Evolutionary conservation across 2,329 filamentous ascomycete species (phyloP).

Genomic region (Teratosphaeria viscida): DNA sequence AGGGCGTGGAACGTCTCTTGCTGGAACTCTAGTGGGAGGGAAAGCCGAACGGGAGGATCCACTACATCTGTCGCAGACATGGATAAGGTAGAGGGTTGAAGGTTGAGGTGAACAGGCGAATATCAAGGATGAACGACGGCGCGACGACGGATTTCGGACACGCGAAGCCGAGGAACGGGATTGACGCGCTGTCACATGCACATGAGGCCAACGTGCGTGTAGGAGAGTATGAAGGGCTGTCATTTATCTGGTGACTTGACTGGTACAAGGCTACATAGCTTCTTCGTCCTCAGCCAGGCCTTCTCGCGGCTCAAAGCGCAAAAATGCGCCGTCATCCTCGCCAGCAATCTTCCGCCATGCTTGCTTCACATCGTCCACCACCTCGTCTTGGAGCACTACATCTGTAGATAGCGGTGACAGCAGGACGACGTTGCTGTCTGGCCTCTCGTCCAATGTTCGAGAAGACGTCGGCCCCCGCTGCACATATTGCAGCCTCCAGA

Average conservation of each 20-base stretch:
- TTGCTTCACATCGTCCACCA: constrained; percentile 55
- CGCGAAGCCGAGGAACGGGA: background rate
- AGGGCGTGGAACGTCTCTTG: constrained; percentile 90
- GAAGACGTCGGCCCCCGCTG: constrained; percentile 24
- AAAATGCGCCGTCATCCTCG: constrained; percentile 50
- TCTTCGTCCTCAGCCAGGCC: constrained; percentile 3
- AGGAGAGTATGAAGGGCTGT: background rate
- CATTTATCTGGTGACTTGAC: background rate
- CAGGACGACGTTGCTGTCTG: constrained; percentile 25
- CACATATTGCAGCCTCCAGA: constrained; percentile 46
- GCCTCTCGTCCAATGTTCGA: background rate
- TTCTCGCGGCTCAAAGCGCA: constrained; percentile 50
- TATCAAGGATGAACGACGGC: too few species aligned
- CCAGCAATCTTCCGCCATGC: constrained; percentile 59
- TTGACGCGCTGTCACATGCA: background rate
- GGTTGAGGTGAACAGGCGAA: background rate
- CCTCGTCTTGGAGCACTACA: constrained; percentile 62
- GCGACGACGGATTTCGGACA: background rate
- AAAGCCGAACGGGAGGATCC: constrained; percentile 60
- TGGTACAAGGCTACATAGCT: background rate
- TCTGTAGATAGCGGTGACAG: constrained; percentile 48
- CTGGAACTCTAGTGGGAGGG: constrained; percentile 78
- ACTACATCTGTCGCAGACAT: background rate
- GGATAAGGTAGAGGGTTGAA: background rate
- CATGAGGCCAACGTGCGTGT: background rate